These are phyloP conservation scores for Candida morakotiae DNA, from an alignment of 805 yeast genomes.

Conservation along the genomic window DNA sequence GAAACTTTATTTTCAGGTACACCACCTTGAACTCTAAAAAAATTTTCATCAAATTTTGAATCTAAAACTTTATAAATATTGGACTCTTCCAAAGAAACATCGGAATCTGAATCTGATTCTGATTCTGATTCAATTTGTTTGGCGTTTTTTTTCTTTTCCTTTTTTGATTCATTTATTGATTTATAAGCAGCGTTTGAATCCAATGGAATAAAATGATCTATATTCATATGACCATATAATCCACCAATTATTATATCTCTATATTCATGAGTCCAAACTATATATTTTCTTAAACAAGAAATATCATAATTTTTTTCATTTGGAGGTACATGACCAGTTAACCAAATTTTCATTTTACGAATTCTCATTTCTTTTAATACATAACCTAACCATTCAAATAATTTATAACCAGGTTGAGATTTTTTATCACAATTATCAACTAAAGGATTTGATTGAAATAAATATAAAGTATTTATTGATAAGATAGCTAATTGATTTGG, in stretches of 20 bases:
- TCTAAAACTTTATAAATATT: constrained; percentile 10
- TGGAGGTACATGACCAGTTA: constrained; percentile 88
- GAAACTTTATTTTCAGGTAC: constrained; percentile 62
- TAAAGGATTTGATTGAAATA: constrained; percentile 73
- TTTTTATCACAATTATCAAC: constrained; percentile 73
- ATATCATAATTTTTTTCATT: constrained; percentile 71
- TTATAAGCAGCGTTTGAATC: constrained; percentile 68
- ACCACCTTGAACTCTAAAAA: constrained; percentile 46
- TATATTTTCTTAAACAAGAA: constrained; percentile 68
- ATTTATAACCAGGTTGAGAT: constrained; percentile 76
- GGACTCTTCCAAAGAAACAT: constrained; percentile 10
- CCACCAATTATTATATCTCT: constrained; percentile 83
- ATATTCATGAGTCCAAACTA: constrained; percentile 80
- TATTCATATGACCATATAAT: constrained; percentile 84
- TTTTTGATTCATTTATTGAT: constrained; percentile 29
- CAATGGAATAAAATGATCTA: constrained; percentile 78
- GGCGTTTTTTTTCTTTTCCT: constrained; percentile 10
- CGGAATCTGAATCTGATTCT: constrained; percentile 20
- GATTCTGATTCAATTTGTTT: constrained; percentile 13
- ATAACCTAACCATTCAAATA: constrained; percentile 74
- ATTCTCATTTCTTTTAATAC: constrained; percentile 68
- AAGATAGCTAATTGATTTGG: constrained; percentile 75
- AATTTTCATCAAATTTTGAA: constrained; percentile 11
- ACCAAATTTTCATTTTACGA: constrained; percentile 80
- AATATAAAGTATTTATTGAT: constrained; percentile 73